phyloP scores from a whole-genome alignment of 352 stramenopile genomes.

The Blastocystis sp. region DNA sequence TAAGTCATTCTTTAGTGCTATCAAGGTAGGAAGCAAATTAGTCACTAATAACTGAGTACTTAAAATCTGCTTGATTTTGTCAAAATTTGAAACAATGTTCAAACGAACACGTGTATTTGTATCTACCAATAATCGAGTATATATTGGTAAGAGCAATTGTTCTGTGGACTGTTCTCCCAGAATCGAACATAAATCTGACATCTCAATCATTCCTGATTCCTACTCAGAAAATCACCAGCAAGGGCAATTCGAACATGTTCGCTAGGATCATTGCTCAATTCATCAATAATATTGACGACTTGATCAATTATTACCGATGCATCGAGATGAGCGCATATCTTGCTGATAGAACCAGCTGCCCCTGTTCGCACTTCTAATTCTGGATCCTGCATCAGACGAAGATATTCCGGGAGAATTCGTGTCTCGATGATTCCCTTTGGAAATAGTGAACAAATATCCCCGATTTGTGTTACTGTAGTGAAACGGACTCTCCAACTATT shows the following conservation, averaged over 20 bases:
- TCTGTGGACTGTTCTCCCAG: conserved; percentile 7
- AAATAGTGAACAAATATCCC: conserved; percentile 25
- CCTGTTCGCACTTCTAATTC: conserved; percentile 38
- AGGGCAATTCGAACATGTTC: conserved; percentile 31
- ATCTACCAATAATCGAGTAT: conserved; percentile 14
- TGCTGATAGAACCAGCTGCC: conserved; percentile 4
- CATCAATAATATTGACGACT: neutral
- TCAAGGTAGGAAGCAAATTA: conserved; percentile 11
- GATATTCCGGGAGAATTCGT: conserved; percentile 1
- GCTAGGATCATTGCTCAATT: conserved; percentile 14
- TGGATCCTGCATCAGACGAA: conserved; percentile 20
- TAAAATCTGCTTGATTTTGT: conserved; percentile 40
- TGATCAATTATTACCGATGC: neutral
- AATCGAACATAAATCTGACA: conserved; percentile 12
- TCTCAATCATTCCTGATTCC: neutral
- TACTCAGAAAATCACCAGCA: conserved; percentile 46
- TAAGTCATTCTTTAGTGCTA: conserved; percentile 3
- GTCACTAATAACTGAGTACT: neutral
- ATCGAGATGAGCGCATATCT: neutral
- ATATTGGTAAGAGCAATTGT: conserved; percentile 5
- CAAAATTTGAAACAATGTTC: conserved; percentile 32
- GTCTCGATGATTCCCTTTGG: neutral
- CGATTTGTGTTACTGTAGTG: conserved; percentile 51
- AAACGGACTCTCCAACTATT: conserved; percentile 43
- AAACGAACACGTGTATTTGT: conserved; percentile 28